Evolutionary conservation across 83 land plant species (phyloP).

Genomic region (Picea abies): DNA sequence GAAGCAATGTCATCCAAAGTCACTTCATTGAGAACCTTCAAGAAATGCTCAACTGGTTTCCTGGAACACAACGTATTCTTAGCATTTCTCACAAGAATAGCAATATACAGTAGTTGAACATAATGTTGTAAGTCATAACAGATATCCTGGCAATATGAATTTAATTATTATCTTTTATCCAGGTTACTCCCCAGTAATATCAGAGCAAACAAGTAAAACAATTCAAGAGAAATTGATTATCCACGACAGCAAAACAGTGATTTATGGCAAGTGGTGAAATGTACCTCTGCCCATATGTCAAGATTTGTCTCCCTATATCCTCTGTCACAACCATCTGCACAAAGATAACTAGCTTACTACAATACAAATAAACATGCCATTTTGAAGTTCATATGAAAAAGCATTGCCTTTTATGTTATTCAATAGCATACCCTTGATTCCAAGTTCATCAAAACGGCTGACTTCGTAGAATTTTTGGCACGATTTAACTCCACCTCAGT

Average conservation of each 20-base stretch:
- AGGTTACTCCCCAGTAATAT: too few relatives aligned
- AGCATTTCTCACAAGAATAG: slow-evolving; percentile 1
- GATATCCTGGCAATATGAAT: too few relatives aligned
- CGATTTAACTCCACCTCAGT: slow-evolving; percentile 40
- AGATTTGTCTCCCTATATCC: slow-evolving; percentile 50
- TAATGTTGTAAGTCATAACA: too few relatives aligned
- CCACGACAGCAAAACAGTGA: not conserved
- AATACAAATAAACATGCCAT: slow-evolving; percentile 1
- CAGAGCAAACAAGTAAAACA: not conserved
- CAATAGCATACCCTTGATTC: slow-evolving; percentile 43
- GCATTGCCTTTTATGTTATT: not conserved
- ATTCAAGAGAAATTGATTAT: not conserved
- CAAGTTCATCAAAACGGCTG: slow-evolving; percentile 58
- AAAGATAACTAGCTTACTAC: not conserved
- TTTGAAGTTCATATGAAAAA: not conserved
- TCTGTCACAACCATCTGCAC: slow-evolving; percentile 52
- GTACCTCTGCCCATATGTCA: slow-evolving; percentile 38
- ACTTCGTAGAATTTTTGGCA: slow-evolving; percentile 57
- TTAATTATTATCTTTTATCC: too few relatives aligned
- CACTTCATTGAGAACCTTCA: slow-evolving; percentile 66
- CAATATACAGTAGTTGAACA: too few relatives aligned
- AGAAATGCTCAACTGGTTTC: slow-evolving; percentile 76
- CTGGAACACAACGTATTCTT: slow-evolving; percentile 28
- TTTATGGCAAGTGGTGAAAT: not conserved
- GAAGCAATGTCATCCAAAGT: slow-evolving; percentile 73